Base-by-base conservation (phyloP, 805 yeast genomes). In the Sugiyamaella marilandica region DNA sequence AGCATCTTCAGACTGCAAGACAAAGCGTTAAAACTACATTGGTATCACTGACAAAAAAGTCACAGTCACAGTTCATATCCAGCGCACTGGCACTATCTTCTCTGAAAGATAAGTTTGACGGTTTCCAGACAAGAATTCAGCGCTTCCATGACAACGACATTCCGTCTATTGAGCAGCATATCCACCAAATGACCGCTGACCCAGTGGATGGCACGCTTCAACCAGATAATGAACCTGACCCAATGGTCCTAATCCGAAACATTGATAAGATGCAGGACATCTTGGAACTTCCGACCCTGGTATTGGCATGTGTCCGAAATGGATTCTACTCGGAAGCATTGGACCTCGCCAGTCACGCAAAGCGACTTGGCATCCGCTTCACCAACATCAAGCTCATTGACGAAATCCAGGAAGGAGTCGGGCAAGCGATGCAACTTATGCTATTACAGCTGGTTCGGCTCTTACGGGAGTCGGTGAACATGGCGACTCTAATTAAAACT, bases 261-360 rank as follows among this genome's bases (percentile, higher is more conserved):
- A 77, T 89, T 62, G 90, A 84, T 56, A 79, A 82, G 37, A 74
- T 91, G 10, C 77, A 85, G 55, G 96, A 87, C 61, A 77, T 91
- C 9, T 72, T 92, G 59, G 96, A 88, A 63, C 71, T 94, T 33
- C 97, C 99, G 1, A 77, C 95, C 1, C 67, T 92, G 46, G 83
- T 92, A 33, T 77, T 83, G 46, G 82, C 91, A n/a, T 88, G 97
- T 68, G 87, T 91, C 10, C 75, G 81, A 46, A 84, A 85, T 45
- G 96, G 96, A 0, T 87, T 86, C 62, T 94, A 91, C 64, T 85
- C 89, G 33, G 96, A 90, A 62, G 90, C 97, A 9, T 77, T 92
- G 34, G 96, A 92, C 65, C 79, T 92, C 11, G 85, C 90, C 10
- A 78, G 85, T 31, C 82, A 87, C 61, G 82, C 86, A 0, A 78